Conservation (phyloP, 1,139 yeast genomes). For the Geotrichum bryndzae region DNA sequence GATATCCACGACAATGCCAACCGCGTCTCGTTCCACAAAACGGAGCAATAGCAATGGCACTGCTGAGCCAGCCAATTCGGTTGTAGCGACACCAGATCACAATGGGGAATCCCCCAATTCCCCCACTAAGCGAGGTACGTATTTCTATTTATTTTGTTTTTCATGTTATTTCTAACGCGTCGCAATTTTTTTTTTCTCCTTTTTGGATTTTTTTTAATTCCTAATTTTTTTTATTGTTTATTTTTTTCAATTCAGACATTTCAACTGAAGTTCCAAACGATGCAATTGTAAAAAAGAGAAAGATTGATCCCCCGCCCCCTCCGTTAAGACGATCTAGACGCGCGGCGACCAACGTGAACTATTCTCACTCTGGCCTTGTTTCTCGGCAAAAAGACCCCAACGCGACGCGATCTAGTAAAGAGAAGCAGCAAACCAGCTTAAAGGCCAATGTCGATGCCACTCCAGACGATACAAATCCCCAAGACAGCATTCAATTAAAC, state of each 20-base stretch:
- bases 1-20: conserved; percentile 4
- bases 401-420: not conserved
- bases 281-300: conserved; percentile 3
- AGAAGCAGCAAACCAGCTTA: not conserved
- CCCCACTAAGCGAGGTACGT: conserved; percentile 1
- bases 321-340: conserved; percentile 16
- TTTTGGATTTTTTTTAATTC: too few relatives aligned
- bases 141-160: not conserved
- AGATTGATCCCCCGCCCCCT: not conserved
- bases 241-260: not conserved
- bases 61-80: not conserved
- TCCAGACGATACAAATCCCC: not conserved
- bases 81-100: not conserved
- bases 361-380: conserved; percentile 12
- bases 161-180: not conserved
- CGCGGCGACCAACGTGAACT: conserved; percentile 8
- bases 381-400: not conserved
- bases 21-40: conserved; percentile 9
- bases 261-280: not conserved
- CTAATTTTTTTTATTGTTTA: not conserved
- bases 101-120: not conserved
- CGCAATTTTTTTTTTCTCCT: not conserved
- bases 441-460: not conserved
- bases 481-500: not conserved
- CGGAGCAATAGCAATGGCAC: conserved; percentile 7